These are phyloP conservation scores for Suhomyces maxii DNA, from an alignment of 1,139 yeast species.

Conservation along the genomic window DNA sequence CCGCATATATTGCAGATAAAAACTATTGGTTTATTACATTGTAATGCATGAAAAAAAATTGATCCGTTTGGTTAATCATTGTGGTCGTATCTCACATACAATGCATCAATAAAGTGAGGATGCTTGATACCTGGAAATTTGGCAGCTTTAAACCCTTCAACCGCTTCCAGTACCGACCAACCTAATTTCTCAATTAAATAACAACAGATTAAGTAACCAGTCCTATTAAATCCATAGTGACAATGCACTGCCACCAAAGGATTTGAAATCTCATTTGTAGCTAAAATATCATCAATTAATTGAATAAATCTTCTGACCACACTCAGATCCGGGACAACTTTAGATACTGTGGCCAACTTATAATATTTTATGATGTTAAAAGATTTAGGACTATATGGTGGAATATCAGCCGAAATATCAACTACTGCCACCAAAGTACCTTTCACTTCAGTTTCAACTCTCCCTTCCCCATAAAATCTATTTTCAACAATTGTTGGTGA, in stretches of 20 bases:
- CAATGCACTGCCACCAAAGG: constrained; percentile 70
- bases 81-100: constrained; percentile 61
- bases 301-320: constrained; percentile 59
- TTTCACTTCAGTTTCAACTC: constrained; percentile 22
- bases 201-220: constrained; percentile 73
- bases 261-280: constrained; percentile 17
- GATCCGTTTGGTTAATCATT: not conserved
- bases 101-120: constrained; percentile 73
- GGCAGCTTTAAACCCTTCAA: constrained; percentile 57
- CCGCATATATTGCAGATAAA: no score
- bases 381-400: constrained; percentile 67
- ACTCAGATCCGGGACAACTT: constrained; percentile 67
- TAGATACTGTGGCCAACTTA: constrained; percentile 77
- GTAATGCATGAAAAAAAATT: no score
- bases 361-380: constrained; percentile 56
- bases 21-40: no score
- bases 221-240: constrained; percentile 79
- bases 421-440: constrained; percentile 57
- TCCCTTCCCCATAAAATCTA: constrained; percentile 34
- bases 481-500: constrained; percentile 58
- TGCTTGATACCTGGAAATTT: constrained; percentile 76
- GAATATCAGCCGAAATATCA: constrained; percentile 75
- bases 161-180: constrained; percentile 63
- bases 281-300: constrained; percentile 52
- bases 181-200: constrained; percentile 62